Percentiles rank a stretch among this genome's conserved stretches.
Evolutionary conservation across 1,139 yeast genomes (phyloP).

Genomic region (Blastobotrys ciferrii): DNA sequence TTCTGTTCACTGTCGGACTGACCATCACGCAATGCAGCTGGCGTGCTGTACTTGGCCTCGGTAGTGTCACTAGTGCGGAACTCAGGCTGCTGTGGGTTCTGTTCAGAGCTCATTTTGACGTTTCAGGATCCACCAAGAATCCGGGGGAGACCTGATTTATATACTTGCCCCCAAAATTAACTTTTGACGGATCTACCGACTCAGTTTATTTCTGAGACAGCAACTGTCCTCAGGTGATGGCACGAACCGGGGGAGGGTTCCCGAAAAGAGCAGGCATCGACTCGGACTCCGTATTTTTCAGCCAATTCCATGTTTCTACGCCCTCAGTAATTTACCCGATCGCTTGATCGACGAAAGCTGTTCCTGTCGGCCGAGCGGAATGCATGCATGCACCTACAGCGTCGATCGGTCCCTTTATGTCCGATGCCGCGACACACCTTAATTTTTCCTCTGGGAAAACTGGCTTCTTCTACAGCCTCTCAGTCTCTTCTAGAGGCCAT

Average conservation of each 20-base stretch:
- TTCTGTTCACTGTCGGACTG: neutral
- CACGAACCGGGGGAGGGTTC: neutral
- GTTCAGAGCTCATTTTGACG: conserved; percentile 2
- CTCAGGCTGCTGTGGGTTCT: neutral
- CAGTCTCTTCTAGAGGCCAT: too few species aligned
- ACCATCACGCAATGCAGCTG: neutral
- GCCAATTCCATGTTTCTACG: too few species aligned
- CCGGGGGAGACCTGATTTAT: neutral
- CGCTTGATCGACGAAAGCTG: neutral
- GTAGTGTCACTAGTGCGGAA: conserved; percentile 2
- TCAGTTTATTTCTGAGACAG: conserved; percentile 2
- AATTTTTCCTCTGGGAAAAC: too few species aligned
- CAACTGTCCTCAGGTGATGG: conserved; percentile 4
- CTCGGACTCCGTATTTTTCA: neutral
- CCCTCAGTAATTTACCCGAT: neutral
- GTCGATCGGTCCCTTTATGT: neutral
- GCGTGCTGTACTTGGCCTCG: neutral
- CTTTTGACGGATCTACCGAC: neutral
- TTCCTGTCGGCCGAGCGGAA: neutral
- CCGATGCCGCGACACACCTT: too few species aligned
- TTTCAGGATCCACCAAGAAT: too few species aligned
- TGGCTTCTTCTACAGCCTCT: too few species aligned
- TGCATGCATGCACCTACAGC: neutral
- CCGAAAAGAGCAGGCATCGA: neutral
- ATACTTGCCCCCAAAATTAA: neutral